phyloP scores from a whole-genome alignment of 495 filamentous ascomycete species.

The Bombardia bombarda region DNA sequence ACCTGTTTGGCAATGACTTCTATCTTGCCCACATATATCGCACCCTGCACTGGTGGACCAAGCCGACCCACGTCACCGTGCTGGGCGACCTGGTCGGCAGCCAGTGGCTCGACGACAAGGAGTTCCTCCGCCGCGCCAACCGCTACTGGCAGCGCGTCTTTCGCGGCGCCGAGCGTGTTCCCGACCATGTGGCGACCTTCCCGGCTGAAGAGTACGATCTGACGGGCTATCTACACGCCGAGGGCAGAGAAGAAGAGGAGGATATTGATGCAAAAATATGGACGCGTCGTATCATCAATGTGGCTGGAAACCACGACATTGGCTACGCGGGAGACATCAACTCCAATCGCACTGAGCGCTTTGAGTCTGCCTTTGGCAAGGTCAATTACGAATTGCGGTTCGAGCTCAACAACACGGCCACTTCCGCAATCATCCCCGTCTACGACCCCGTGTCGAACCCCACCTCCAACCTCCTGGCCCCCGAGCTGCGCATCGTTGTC shows the following conservation, averaged over 20 bases:
- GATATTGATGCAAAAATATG: slow-evolving; percentile 47
- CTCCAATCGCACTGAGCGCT: slow-evolving; percentile 60
- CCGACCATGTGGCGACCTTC: slow-evolving; percentile 48
- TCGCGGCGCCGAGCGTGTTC: slow-evolving; percentile 54
- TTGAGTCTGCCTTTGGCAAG: slow-evolving; percentile 74
- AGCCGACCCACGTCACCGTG: slow-evolving; percentile 81
- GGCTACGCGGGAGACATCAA: slow-evolving; percentile 91
- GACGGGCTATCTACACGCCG: slow-evolving; percentile 39
- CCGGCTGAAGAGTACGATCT: slow-evolving; percentile 43
- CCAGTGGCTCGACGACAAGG: slow-evolving; percentile 83
- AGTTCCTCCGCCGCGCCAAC: slow-evolving; percentile 63
- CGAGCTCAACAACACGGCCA: slow-evolving; percentile 34
- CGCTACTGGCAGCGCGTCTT: slow-evolving; percentile 85
- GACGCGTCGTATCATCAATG: slow-evolving; percentile 71
- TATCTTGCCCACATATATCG: slow-evolving; percentile 92
- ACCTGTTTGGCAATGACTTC: slow-evolving; percentile 87
- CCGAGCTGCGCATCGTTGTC: slow-evolving; percentile 70
- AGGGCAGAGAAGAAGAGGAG: slow-evolving; percentile 8
- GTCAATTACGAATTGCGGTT: slow-evolving; percentile 83
- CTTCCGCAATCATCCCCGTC: too few relatives aligned
- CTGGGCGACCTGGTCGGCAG: slow-evolving; percentile 91
- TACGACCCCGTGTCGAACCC: slow-evolving; percentile 25
- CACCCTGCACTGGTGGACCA: slow-evolving; percentile 69
- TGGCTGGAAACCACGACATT: slow-evolving; percentile 92
- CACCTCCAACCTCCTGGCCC: slow-evolving; percentile 33